Percentiles rank a stretch among this genome's conserved stretches.
Evolutionary conservation across 768 basidiomycete species (phyloP).

Genomic region (Kwoniella shandongensis): DNA sequence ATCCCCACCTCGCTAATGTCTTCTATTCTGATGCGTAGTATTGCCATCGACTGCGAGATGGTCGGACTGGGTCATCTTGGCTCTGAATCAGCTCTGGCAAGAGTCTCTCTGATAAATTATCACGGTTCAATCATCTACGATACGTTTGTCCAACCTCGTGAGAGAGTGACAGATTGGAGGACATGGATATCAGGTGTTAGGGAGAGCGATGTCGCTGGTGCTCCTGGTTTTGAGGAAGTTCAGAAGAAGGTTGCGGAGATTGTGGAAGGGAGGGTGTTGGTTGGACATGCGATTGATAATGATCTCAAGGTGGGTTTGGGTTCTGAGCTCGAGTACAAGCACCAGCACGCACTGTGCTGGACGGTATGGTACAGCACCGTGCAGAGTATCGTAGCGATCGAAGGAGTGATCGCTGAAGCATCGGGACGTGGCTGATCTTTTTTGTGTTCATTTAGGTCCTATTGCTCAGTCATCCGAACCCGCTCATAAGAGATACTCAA

Average conservation of each 20-base stretch:
- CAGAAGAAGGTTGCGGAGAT: slow-evolving; percentile 75
- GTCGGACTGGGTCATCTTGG: slow-evolving; percentile 89
- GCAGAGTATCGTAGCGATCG: no score
- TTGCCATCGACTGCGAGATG: slow-evolving; percentile 96
- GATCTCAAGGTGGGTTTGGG: slow-evolving; percentile 70
- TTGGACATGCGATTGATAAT: slow-evolving; percentile 89
- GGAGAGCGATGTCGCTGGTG: slow-evolving; percentile 69
- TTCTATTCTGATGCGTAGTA: slow-evolving; percentile 54
- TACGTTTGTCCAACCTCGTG: slow-evolving; percentile 79
- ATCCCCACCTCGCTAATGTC: not conserved
- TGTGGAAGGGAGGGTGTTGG: slow-evolving; percentile 71
- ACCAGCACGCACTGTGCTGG: no score
- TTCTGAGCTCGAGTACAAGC: no score
- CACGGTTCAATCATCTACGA: slow-evolving; percentile 77
- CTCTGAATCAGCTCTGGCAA: slow-evolving; percentile 76
- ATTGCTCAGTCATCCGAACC: slow-evolving; percentile 55
- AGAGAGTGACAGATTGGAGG: slow-evolving; percentile 86
- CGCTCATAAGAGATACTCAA: slow-evolving; percentile 55
- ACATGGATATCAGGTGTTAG: slow-evolving; percentile 87
- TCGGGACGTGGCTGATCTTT: not conserved
- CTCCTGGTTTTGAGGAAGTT: slow-evolving; percentile 73
- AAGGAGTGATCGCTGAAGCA: no score
- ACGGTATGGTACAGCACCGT: no score
- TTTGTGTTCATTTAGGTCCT: slow-evolving; percentile 47
- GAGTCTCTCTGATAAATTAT: slow-evolving; percentile 87